Evolutionary conservation across 164 flowering plant species (phyloP).

Genomic region (Chimonanthus praecox): DNA sequence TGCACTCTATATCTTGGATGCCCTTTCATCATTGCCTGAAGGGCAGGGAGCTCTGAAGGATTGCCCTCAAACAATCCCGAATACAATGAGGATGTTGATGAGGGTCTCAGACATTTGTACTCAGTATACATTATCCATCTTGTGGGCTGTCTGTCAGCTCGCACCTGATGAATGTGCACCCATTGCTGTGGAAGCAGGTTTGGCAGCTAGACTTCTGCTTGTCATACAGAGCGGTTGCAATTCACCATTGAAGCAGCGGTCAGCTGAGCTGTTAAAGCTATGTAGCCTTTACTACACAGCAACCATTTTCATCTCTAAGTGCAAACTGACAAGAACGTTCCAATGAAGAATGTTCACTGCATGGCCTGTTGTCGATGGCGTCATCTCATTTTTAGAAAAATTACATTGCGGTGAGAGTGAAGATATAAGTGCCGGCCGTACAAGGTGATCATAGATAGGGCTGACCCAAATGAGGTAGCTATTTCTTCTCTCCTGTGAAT

Average conservation of each 20-base stretch:
- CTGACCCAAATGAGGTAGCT: no score
- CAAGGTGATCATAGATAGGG: no score
- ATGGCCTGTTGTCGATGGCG: no score
- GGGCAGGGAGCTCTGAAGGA: slow-evolving; percentile 65
- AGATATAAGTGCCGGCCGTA: no score
- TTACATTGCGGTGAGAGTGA: no score
- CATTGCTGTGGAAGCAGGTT: slow-evolving; percentile 73
- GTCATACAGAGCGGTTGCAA: slow-evolving; percentile 91
- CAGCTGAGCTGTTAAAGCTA: slow-evolving; percentile 75
- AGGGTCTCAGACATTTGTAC: slow-evolving; percentile 76
- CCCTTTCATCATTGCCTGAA: slow-evolving; percentile 43
- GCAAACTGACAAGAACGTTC: slow-evolving; percentile 90
- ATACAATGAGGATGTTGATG: slow-evolving; percentile 66
- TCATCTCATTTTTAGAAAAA: no score
- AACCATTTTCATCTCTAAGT: slow-evolving; percentile 82
- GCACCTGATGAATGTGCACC: slow-evolving; percentile 78
- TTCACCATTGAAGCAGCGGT: slow-evolving; percentile 67
- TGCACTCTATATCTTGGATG: slow-evolving; percentile 56
- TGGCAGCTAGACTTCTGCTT: slow-evolving; percentile 81
- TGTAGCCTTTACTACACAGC: slow-evolving; percentile 77
- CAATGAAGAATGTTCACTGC: slow-evolving; percentile 31
- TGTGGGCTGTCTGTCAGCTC: slow-evolving; percentile 66
- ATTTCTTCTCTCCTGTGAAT: no score
- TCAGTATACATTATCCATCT: slow-evolving; percentile 60
- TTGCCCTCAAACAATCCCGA: slow-evolving; percentile 56